Base-by-base conservation (phyloP, 257 asterid genomes). In the Mentha longifolia region DNA sequence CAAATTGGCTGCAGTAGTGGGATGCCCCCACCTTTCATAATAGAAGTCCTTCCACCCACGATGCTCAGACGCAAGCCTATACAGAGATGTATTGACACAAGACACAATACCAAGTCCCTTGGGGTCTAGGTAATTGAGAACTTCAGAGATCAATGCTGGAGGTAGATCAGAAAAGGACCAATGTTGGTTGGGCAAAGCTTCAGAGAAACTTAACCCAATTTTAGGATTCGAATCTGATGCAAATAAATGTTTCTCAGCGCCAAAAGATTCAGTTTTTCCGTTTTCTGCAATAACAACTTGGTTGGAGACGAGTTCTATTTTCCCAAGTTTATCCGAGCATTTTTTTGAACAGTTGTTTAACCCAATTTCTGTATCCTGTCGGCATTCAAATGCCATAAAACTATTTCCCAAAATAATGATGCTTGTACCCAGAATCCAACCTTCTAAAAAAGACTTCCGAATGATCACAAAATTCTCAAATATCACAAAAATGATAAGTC, bases 361-460 rank as follows among this genome's bases (percentile, higher is more conserved):
- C 62, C 62, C 74, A 70, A 72, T 75, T 65, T 81, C 69, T 67
- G 76, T 84, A 86, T 52, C 79, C 79, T 74, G 66, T 68, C 82
- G 98, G 97, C 95, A 92, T 79, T 88, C 97, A 85, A 86, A 89
- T 89, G 81, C 99, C 99, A 94, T 94, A 91, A 86, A 91, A 79
- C 52, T 61, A 22, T 3, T 39, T 56, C 59, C 74, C 81, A 65
- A 25, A 78, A n/a, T n/a, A 59, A 51, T 46, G 55, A 11, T 42
- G 19, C 7, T 61, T 9, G 75, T 68, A 72, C 71, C 73, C 73
- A 64, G 65, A 67, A 68, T 56, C 55, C 60, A 25, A 67, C 62
- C 59, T 66, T 14, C 3, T 10, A 15, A 41, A 54, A 17, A 14
- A 61, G 73, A 71, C 47, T 61, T 35, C 19, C 28, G 10, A 69